Conservation (phyloP, 2,329 filamentous ascomycete species). For the Epichloe uncinata region DNA sequence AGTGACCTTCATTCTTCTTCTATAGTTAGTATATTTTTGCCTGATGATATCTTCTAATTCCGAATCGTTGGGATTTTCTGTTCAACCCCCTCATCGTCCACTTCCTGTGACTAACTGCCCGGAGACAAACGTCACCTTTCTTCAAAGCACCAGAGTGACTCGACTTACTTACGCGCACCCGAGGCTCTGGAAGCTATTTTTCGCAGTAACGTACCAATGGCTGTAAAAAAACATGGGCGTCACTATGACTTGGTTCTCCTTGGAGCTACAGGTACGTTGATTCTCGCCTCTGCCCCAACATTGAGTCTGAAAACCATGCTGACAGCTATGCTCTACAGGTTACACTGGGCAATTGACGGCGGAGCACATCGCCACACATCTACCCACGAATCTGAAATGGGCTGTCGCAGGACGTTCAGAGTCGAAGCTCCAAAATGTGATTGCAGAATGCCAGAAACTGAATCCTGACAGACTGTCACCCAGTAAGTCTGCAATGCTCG, state of each 20-base stretch:
- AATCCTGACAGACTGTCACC: slow-evolving; percentile 60
- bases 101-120: not conserved
- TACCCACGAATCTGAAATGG: slow-evolving; percentile 74
- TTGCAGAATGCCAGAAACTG: slow-evolving; percentile 49
- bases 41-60: not conserved
- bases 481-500: slow-evolving; percentile 31
- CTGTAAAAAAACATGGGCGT: slow-evolving; percentile 35
- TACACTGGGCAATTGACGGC: slow-evolving; percentile 72
- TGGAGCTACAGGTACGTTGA: slow-evolving; percentile 39
- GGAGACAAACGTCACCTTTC: too few relatives aligned
- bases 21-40: not conserved
- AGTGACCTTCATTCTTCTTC: too few relatives aligned
- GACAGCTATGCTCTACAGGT: slow-evolving; percentile 31
- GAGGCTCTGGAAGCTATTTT: not conserved
- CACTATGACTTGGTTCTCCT: slow-evolving; percentile 47
- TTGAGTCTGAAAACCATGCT: not conserved
- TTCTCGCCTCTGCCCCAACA: slow-evolving; percentile 5
- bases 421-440: slow-evolving; percentile 57
- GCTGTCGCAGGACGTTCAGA: slow-evolving; percentile 74
- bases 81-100: not conserved
- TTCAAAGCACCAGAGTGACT: not conserved
- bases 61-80: not conserved
- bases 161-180: not conserved
- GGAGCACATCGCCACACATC: slow-evolving; percentile 56
- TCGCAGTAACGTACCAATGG: slow-evolving; percentile 20